Evolutionary conservation across 2,329 filamentous ascomycete species (phyloP).

Genomic region (Knufia fluminis): DNA sequence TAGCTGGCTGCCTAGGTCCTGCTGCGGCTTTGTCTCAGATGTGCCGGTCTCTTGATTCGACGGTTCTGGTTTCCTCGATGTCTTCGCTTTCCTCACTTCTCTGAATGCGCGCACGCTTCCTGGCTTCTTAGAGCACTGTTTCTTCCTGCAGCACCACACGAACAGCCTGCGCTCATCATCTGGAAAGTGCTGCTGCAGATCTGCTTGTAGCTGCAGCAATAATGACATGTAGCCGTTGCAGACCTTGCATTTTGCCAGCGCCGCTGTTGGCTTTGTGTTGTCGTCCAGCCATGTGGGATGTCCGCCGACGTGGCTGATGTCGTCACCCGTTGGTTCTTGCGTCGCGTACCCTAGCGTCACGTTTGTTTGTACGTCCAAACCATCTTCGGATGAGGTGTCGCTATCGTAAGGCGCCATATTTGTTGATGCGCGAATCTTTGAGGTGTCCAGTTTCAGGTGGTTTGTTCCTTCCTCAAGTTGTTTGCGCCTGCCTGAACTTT

Average conservation of each 20-base stretch:
- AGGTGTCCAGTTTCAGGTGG: not conserved
- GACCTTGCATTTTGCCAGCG: constrained; percentile 73
- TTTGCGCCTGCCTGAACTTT: not conserved
- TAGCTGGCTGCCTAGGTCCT: constrained; percentile 47
- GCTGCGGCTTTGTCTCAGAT: constrained; percentile 23
- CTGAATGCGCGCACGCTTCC: constrained; percentile 72
- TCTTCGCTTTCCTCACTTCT: constrained; percentile 44
- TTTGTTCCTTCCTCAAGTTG: not conserved
- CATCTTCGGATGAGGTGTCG: constrained; percentile 63
- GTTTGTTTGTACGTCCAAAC: constrained; percentile 56
- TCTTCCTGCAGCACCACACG: constrained; percentile 70
- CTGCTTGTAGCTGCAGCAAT: constrained; percentile 82
- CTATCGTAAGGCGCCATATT: constrained; percentile 73
- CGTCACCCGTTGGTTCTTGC: constrained; percentile 67
- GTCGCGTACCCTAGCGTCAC: constrained; percentile 86
- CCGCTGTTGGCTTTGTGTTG: constrained; percentile 60
- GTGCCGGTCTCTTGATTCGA: constrained; percentile 23
- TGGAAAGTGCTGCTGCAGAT: constrained; percentile 77
- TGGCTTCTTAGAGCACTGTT: constrained; percentile 68
- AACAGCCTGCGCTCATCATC: constrained; percentile 82
- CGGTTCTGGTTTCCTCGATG: constrained; percentile 25
- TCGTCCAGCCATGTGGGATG: constrained; percentile 74
- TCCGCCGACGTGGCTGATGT: constrained; percentile 80
- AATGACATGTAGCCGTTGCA: constrained; percentile 78
- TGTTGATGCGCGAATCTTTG: not conserved